Conservation (phyloP, 2,329 filamentous ascomycete species). For the Canariomyces notabilis region DNA sequence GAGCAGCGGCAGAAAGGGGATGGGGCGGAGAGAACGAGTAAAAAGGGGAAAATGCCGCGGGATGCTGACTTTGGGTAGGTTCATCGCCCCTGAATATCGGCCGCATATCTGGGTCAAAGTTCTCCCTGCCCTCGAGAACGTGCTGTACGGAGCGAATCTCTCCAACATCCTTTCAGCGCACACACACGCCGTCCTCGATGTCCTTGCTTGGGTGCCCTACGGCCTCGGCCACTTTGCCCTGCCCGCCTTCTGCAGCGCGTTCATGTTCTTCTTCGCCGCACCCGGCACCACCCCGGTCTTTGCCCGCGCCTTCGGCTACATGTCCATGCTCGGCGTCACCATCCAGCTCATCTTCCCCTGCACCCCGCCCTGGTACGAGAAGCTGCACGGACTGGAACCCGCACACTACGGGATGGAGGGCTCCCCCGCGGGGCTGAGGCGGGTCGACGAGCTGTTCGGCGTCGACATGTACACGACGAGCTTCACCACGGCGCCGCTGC, state of each 20-base stretch:
- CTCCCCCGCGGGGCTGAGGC: constrained; percentile 81
- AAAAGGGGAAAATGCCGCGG: not conserved
- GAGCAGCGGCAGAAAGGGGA: too few species aligned
- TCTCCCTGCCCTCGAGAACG: constrained; percentile 89
- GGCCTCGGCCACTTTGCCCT: constrained; percentile 86
- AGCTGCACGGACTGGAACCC: constrained; percentile 81
- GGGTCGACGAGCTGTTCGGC: constrained; percentile 84
- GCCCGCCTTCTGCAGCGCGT: constrained; percentile 69
- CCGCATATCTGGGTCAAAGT: constrained; percentile 95
- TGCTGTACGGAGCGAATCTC: constrained; percentile 90
- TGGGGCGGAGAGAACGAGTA: not conserved
- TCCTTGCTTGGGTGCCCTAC: constrained; percentile 91
- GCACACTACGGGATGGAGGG: constrained; percentile 90
- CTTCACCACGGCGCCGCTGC: constrained; percentile 84
- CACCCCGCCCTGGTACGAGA: constrained; percentile 96
- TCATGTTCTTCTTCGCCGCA: constrained; percentile 85
- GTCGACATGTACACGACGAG: constrained; percentile 89
- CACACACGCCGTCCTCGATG: constrained; percentile 74
- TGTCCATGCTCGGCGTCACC: constrained; percentile 81
- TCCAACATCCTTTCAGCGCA: constrained; percentile 93
- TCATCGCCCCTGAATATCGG: constrained; percentile 82
- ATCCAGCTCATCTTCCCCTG: constrained; percentile 90
- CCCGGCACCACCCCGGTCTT: constrained; percentile 82
- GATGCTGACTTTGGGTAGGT: constrained; percentile 46
- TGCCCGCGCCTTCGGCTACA: constrained; percentile 83